Conservation (phyloP, 1,284 basidiomycete species). For the Papiliotrema nemorosa region DNA sequence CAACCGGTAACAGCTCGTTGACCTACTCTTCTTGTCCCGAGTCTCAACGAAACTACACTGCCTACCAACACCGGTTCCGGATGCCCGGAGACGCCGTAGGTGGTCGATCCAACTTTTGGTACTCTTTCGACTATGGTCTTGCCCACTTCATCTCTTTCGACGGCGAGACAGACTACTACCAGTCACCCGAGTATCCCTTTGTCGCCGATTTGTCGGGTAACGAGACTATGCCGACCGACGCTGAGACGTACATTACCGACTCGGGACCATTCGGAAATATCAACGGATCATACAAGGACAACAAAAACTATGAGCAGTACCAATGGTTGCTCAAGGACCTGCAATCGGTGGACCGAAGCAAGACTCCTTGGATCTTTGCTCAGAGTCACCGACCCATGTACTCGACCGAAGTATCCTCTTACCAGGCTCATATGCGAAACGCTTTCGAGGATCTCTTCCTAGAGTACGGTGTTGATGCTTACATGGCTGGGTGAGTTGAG, state of each 20-base stretch:
- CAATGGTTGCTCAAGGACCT: slow-evolving; percentile 31
- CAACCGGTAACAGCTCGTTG: slow-evolving; percentile 14
- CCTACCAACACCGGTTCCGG: slow-evolving; percentile 30
- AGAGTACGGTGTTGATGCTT: slow-evolving; percentile 44
- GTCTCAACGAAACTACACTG: slow-evolving; percentile 24
- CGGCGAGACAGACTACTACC: slow-evolving; percentile 23
- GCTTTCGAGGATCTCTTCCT: slow-evolving; percentile 44
- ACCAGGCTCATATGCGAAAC: slow-evolving; percentile 33
- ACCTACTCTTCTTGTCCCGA: slow-evolving; percentile 25
- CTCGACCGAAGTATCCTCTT: slow-evolving; percentile 24
- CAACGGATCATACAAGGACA: slow-evolving; percentile 20
- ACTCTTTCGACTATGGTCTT: slow-evolving; percentile 26
- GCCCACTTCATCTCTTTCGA: slow-evolving; percentile 26
- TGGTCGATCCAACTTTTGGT: slow-evolving; percentile 32
- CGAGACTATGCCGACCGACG: slow-evolving; percentile 9
- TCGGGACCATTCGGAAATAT: slow-evolving; percentile 20
- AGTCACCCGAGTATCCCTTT: slow-evolving; percentile 25
- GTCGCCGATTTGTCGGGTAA: slow-evolving; percentile 23
- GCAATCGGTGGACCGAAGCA: slow-evolving; percentile 35
- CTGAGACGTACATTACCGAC: slow-evolving; percentile 12
- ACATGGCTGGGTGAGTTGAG: slow-evolving; percentile 33
- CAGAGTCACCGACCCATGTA: slow-evolving; percentile 36
- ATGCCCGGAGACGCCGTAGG: slow-evolving; percentile 27
- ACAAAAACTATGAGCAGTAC: slow-evolving; percentile 22
- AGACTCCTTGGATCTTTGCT: slow-evolving; percentile 47